A percentile compares a stretch with the other conserved stretches of the same genome.
These are phyloP conservation scores for Omphalotus guepiniiformis DNA, from an alignment of 768 basidiomycete genomes.

Conservation along the genomic window DNA sequence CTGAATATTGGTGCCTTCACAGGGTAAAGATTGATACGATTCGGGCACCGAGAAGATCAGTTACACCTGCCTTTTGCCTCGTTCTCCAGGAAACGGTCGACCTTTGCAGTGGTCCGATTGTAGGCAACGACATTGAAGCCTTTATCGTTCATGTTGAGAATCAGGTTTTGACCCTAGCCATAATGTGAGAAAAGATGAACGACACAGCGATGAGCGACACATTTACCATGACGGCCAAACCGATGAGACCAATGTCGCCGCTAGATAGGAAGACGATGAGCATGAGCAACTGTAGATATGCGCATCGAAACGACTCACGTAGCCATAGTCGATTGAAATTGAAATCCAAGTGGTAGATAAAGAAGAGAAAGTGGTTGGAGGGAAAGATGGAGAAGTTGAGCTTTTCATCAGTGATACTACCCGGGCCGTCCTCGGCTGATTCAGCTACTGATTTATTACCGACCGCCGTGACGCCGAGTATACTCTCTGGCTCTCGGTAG, in stretches of 20 bases:
- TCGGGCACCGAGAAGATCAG: neutral
- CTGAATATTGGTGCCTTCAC: constrained; percentile 85
- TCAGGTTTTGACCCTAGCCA: constrained; percentile 87
- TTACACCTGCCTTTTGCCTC: constrained; percentile 86
- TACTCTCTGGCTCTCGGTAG: no score
- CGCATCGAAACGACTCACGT: constrained; percentile 41
- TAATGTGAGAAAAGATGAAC: constrained; percentile 13
- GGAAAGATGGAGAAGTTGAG: neutral
- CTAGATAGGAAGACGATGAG: constrained; percentile 37
- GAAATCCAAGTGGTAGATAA: constrained; percentile 21
- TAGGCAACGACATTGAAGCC: constrained; percentile 96
- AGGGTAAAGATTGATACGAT: constrained; percentile 7
- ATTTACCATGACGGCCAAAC: constrained; percentile 95
- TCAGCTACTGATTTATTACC: no score
- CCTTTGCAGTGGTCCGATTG: constrained; percentile 96
- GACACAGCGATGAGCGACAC: constrained; percentile 15
- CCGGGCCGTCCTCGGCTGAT: constrained; percentile 7
- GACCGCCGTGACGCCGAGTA: no score
- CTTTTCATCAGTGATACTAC: constrained; percentile 4
- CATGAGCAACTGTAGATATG: constrained; percentile 9
- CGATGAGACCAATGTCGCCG: constrained; percentile 97
- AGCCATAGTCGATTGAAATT: constrained; percentile 34
- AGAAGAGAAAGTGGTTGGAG: constrained; percentile 21
- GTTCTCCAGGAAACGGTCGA: constrained; percentile 91
- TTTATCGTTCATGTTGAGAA: constrained; percentile 99